Base-by-base conservation (phyloP, 768 basidiomycete species). In the Kwoniella bestiolae region DNA sequence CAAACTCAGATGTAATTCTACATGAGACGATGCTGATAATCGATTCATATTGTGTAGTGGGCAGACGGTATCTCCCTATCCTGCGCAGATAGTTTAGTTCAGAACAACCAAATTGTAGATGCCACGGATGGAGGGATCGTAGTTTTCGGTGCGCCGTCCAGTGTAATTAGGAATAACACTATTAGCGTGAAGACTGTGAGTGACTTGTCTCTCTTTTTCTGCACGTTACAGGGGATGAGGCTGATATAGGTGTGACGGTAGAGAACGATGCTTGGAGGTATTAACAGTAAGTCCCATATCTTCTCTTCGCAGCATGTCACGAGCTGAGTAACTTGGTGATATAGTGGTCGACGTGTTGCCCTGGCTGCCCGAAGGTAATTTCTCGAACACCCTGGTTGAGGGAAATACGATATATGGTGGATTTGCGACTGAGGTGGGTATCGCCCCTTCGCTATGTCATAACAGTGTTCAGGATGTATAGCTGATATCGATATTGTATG, bases 61-160 rank as follows among this genome's bases (percentile, higher is more conserved):
- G 73, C 80, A 0, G 81, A 82, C 59, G 81, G 80, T 1, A 76
- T 82, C 47, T 75, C 72, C 26, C 64, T 82, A 12, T 74, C 75
- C 4, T 82, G 81, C 56, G 60, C 60, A 11, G 59, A 65, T 29
- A 67, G 70, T 58, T 52, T 76, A 26, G 74, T 82, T 4, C 67
- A 77, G 51, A 71, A 76, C 58, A 79, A 79, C 51, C 32, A 56
- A n/a, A 79, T 79, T 51, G 67, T 56, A 26, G 78, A 79, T 57
- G 68, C 75, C 1, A 74, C 75, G 5, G 75, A 77, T 55, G 74
- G 73, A 25, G 68, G 73, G 9, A 78, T 79, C 58, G 78, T 79
- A n/a, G 63, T 79, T 31, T 79, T 79, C 50, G 74, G 73, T 21
- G 60, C 78, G 7, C 76, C 76, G n/a, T 70, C 51, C 16, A 73